Evolutionary conservation across 306 rosid genomes (phyloP).

Genomic region (Vachellia collinsii): DNA sequence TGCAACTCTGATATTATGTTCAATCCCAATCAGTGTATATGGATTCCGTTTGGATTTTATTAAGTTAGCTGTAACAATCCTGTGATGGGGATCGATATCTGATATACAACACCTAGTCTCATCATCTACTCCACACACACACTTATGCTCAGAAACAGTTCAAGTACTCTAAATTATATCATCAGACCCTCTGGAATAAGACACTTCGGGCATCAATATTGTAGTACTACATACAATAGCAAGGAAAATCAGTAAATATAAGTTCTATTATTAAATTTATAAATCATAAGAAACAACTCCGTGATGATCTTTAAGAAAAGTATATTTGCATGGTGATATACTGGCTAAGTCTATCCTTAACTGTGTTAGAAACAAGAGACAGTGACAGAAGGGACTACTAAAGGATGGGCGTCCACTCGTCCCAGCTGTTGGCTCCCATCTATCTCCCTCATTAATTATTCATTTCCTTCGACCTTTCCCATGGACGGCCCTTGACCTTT

Average conservation of each 20-base stretch:
- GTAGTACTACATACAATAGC: no score
- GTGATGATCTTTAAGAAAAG: background rate
- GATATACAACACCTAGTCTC: no score
- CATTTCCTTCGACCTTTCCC: background rate
- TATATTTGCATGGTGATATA: background rate
- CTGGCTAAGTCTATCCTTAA: background rate
- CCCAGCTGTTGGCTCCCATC: background rate
- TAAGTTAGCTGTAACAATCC: background rate
- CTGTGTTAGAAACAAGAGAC: background rate
- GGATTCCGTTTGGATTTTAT: background rate
- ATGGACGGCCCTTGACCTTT: slow-evolving; percentile 4
- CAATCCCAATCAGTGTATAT: background rate
- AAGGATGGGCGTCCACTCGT: slow-evolving; percentile 1
- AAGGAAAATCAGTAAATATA: no score
- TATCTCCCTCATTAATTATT: background rate
- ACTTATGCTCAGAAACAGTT: no score
- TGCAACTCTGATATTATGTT: background rate
- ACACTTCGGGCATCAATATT: background rate
- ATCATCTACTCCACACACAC: no score
- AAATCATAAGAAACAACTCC: background rate
- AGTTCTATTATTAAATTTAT: no score
- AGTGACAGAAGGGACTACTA: background rate
- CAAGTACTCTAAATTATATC: no score
- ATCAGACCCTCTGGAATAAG: background rate
- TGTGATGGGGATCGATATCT: background rate